Percentiles rank a stretch among this genome's conserved stretches.
phyloP scores from a whole-genome alignment of 139 green algal genomes.

The Chlamydomonas sp. region DNA sequence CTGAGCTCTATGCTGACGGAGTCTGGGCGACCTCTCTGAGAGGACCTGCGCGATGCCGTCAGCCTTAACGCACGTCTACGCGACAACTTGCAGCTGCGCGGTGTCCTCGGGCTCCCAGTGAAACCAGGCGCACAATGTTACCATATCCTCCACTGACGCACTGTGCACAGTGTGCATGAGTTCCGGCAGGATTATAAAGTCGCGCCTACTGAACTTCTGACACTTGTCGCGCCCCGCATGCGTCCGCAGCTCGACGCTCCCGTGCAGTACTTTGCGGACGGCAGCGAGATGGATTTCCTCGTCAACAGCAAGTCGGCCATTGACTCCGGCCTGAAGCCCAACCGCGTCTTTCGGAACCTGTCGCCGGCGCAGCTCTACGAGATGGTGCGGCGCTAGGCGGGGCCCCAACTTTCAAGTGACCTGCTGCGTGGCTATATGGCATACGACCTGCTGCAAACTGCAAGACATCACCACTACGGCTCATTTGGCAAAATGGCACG shows the following conservation, averaged over 20 bases:
- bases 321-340: neutral
- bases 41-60: too few species aligned
- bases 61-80: too few species aligned
- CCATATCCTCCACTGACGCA: too few species aligned
- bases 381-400: neutral
- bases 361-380: neutral
- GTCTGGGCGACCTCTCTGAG: too few species aligned
- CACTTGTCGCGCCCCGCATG: neutral
- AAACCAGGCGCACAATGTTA: too few species aligned
- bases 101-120: too few species aligned
- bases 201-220: too few species aligned
- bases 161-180: too few species aligned
- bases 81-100: too few species aligned
- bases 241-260: neutral
- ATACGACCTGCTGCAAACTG: neutral
- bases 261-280: neutral
- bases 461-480: neutral
- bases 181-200: too few species aligned
- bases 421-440: neutral
- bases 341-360: neutral
- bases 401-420: neutral
- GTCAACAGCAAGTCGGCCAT: neutral
- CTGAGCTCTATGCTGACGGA: too few species aligned
- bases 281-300: neutral
- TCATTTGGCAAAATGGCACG: neutral